Conservation (phyloP, 805 yeast species). For the Debaryomyces castellii region DNA sequence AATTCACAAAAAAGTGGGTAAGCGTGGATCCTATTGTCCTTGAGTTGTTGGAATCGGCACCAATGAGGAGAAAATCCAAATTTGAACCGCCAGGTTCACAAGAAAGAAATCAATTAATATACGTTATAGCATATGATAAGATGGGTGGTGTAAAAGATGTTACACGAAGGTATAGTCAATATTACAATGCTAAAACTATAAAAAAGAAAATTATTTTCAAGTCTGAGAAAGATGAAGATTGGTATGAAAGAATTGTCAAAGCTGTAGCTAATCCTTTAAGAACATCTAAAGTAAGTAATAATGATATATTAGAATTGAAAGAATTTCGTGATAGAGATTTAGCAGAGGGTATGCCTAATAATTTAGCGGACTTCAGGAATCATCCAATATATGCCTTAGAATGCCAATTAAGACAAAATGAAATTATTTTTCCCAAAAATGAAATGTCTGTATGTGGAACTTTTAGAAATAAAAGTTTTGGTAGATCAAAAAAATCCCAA, state of each 20-base stretch:
- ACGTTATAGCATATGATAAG: slow-evolving; percentile 76
- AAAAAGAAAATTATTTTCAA: slow-evolving; percentile 65
- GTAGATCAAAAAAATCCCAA: slow-evolving; percentile 27
- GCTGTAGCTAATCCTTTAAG: slow-evolving; percentile 25
- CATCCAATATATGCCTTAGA: slow-evolving; percentile 88
- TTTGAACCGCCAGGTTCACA: slow-evolving; percentile 75
- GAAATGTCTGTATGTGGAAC: slow-evolving; percentile 64
- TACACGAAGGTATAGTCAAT: slow-evolving; percentile 75
- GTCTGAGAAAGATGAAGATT: slow-evolving; percentile 51
- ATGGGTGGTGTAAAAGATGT: slow-evolving; percentile 72
- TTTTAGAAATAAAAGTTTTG: slow-evolving; percentile 42
- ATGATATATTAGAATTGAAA: slow-evolving; percentile 56
- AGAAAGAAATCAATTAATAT: slow-evolving; percentile 57
- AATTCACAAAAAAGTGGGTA: slow-evolving; percentile 69
- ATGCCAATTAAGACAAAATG: slow-evolving; percentile 68
- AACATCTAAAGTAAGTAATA: slow-evolving; percentile 20
- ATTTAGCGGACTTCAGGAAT: slow-evolving; percentile 74
- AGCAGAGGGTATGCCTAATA: slow-evolving; percentile 85
- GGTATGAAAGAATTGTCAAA: slow-evolving; percentile 57
- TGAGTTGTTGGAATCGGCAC: slow-evolving; percentile 60
- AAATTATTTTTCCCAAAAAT: slow-evolving; percentile 65
- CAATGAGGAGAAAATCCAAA: slow-evolving; percentile 48
- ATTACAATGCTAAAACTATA: slow-evolving; percentile 70
- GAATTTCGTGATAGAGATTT: slow-evolving; percentile 62
- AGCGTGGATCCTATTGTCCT: slow-evolving; percentile 79